Evolutionary conservation across 495 filamentous ascomycete species (phyloP).

Genomic region (Parachaetomium inaequale): DNA sequence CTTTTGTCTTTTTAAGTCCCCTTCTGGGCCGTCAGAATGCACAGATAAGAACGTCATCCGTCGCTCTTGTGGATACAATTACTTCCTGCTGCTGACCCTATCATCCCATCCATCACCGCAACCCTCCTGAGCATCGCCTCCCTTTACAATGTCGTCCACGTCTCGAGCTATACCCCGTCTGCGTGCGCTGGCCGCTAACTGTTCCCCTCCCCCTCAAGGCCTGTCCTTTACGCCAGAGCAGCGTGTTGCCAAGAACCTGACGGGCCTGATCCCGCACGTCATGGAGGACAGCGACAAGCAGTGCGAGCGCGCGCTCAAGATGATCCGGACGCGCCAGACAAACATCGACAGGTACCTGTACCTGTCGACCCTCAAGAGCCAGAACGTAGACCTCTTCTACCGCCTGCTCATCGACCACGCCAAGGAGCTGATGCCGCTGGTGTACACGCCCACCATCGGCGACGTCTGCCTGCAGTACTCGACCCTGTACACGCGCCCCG

Average conservation of each 20-base stretch:
- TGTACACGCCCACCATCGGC: conserved; percentile 96
- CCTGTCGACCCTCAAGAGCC: conserved; percentile 78
- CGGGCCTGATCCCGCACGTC: conserved; percentile 55
- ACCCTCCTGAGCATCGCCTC: neutral
- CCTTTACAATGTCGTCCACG: neutral
- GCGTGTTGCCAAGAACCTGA: conserved; percentile 54
- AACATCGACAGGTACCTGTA: conserved; percentile 94
- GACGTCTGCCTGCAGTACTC: conserved; percentile 96
- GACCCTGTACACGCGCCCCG: conserved; percentile 90
- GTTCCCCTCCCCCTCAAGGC: conserved; percentile 33
- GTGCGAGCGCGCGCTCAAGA: conserved; percentile 54
- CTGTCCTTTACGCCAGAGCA: conserved; percentile 56
- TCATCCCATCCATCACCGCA: neutral
- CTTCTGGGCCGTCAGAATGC: conserved; percentile 13
- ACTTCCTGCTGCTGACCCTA: neutral
- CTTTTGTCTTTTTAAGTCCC: neutral
- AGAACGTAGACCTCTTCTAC: conserved; percentile 94
- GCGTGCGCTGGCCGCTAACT: conserved; percentile 19
- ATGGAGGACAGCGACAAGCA: conserved; percentile 53
- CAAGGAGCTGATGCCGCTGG: conserved; percentile 85
- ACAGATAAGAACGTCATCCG: too few species aligned
- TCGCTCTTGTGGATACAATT: too few species aligned
- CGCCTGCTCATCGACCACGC: conserved; percentile 86
- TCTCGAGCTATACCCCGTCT: neutral
- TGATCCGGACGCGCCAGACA: conserved; percentile 71